Evolutionary conservation across 2,329 filamentous ascomycete species (phyloP).

Genomic region (Aspergillus tamarii): DNA sequence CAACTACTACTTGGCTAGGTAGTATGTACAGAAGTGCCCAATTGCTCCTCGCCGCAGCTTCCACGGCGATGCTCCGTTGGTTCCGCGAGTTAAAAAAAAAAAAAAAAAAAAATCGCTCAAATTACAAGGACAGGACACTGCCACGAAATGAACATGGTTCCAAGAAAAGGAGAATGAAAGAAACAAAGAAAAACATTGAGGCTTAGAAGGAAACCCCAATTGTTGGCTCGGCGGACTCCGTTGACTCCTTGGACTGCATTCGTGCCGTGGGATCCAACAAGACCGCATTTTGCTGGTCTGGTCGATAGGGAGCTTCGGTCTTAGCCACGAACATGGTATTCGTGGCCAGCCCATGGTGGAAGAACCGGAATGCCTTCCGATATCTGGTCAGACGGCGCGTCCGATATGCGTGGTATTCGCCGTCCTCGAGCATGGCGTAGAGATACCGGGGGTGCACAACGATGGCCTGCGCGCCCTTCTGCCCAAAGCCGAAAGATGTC

Average conservation of each 20-base stretch:
- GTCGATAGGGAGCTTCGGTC: slow-evolving; percentile 77
- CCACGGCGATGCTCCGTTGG: not conserved
- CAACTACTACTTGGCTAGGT: not conserved
- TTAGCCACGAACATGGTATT: slow-evolving; percentile 98
- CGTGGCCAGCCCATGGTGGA: slow-evolving; percentile 97
- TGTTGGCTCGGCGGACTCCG: not conserved
- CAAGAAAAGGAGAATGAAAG: not conserved
- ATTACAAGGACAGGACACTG: not conserved
- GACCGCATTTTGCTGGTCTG: not conserved
- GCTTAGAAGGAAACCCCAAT: not conserved
- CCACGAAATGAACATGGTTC: not conserved
- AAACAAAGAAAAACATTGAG: not conserved
- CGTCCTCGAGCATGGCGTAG: slow-evolving; percentile 87
- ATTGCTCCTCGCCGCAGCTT: not conserved
- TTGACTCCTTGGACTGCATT: not conserved
- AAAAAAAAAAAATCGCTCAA: not conserved
- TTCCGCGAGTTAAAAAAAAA: not conserved
- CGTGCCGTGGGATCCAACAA: not conserved
- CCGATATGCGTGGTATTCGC: slow-evolving; percentile 80
- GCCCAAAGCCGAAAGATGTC: slow-evolving; percentile 98
- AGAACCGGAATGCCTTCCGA: slow-evolving; percentile 98
- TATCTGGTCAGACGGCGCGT: slow-evolving; percentile 90
- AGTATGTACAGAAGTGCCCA: not conserved
- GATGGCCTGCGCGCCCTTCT: slow-evolving; percentile 97
- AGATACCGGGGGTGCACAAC: slow-evolving; percentile 97